A percentile compares a stretch with the other conserved stretches of the same genome.
Evolutionary conservation across 768 basidiomycete genomes (phyloP).

Genomic region (Hericium rajendrae): DNA sequence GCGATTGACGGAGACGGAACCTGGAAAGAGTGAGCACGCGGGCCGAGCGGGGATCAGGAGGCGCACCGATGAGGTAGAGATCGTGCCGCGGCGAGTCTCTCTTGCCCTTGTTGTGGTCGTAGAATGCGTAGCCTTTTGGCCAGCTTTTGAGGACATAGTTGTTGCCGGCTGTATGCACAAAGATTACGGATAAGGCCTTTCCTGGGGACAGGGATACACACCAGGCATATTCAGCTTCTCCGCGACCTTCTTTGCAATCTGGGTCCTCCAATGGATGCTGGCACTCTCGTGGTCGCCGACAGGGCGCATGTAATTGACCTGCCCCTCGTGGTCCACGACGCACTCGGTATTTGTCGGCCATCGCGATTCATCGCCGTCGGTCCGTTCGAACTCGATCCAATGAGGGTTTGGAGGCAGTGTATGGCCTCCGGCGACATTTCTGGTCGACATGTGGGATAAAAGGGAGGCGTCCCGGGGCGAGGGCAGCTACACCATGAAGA

Average conservation of each 20-base stretch:
- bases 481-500: neutral
- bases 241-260: constrained; percentile 33
- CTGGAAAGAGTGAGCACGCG: constrained; percentile 11
- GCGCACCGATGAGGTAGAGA: constrained; percentile 65
- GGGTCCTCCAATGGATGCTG: constrained; percentile 44
- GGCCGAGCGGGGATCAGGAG: neutral
- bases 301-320: constrained; percentile 64
- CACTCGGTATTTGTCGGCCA: constrained; percentile 53
- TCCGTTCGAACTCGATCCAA: constrained; percentile 49
- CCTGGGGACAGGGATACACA: constrained; percentile 18
- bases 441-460: neutral
- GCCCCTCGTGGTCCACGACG: constrained; percentile 45
- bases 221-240: constrained; percentile 38
- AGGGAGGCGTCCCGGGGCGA: neutral
- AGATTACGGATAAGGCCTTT: neutral
- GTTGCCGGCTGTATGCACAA: constrained; percentile 30
- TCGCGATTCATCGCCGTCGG: constrained; percentile 44
- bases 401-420: constrained; percentile 41
- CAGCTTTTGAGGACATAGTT: constrained; percentile 54
- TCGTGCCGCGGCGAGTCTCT: constrained; percentile 52
- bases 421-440: constrained; percentile 7
- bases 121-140: constrained; percentile 63
- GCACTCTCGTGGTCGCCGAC: constrained; percentile 41
- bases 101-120: constrained; percentile 65
- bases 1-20: constrained; percentile 34